Conservation (phyloP, 2,329 filamentous ascomycete genomes). For the Celoporthe dispersa region DNA sequence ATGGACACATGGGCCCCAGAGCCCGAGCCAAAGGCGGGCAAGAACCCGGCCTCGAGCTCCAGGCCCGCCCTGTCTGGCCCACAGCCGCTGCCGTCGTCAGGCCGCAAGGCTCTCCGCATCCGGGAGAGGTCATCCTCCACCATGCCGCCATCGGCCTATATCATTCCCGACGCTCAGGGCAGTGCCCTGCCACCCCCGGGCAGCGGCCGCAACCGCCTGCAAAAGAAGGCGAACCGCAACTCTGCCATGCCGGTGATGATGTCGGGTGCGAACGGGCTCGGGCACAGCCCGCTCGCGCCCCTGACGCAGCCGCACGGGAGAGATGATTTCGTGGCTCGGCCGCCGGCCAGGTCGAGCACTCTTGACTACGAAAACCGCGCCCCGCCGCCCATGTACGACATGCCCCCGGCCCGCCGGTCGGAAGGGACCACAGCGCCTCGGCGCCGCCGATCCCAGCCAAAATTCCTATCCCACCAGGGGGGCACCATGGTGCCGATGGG, state of each 20-base stretch:
- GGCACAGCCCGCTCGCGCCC: conserved; percentile 54
- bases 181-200: conserved; percentile 39
- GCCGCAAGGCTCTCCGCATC: conserved; percentile 57
- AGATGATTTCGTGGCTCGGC: conserved; percentile 51
- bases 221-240: conserved; percentile 61
- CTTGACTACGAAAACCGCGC: conserved; percentile 62
- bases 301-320: conserved; percentile 53
- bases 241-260: conserved; percentile 46
- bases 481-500: conserved; percentile 39
- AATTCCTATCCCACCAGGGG: conserved; percentile 61
- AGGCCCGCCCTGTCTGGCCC: conserved; percentile 57
- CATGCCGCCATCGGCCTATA: conserved; percentile 36
- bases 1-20: conserved; percentile 79
- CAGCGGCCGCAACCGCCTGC: conserved; percentile 62
- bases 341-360: conserved; percentile 51
- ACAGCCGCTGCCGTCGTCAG: conserved; percentile 54
- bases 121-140: conserved; percentile 53
- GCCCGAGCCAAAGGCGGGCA: conserved; percentile 62
- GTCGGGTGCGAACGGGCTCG: conserved; percentile 39
- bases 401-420: conserved; percentile 36
- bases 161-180: conserved; percentile 36
- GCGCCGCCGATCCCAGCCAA: conserved; percentile 73
- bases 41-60: conserved; percentile 42
- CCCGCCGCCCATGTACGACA: conserved; percentile 39
- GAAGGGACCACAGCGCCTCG: conserved; percentile 40